Evolutionary conservation across 805 yeast species (phyloP).

Genomic region (Wickerhamiella allomyrinae): DNA sequence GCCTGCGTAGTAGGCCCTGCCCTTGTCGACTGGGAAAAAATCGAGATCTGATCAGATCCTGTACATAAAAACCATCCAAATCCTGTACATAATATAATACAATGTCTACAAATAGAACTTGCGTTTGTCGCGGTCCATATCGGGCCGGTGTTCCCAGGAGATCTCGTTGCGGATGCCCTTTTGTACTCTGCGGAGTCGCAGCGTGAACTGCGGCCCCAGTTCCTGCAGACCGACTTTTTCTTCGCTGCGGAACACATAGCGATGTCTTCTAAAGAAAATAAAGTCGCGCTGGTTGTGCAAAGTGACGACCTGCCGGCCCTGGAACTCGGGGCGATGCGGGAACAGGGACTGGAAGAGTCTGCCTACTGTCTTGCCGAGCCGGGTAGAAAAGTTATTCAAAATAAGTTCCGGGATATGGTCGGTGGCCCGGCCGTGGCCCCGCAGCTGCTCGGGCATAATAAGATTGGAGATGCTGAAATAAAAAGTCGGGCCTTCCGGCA

Average conservation of each 20-base stretch:
- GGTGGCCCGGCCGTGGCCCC: constrained; percentile 85
- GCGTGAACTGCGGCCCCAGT: constrained; percentile 90
- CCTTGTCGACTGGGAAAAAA: not conserved
- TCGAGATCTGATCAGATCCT: not conserved
- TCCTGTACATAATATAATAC: not conserved
- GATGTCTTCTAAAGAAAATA: constrained; percentile 87
- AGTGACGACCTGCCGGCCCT: constrained; percentile 92
- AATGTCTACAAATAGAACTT: constrained; percentile 57
- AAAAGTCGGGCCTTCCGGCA: constrained; percentile 92
- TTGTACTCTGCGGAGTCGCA: constrained; percentile 76
- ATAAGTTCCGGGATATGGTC: constrained; percentile 85
- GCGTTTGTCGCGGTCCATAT: constrained; percentile 92
- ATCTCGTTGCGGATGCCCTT: constrained; percentile 82
- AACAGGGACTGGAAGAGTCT: constrained; percentile 80
- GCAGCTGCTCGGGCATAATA: constrained; percentile 56
- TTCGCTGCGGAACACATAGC: constrained; percentile 79
- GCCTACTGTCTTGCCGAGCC: constrained; percentile 88
- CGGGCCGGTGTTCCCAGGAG: constrained; percentile 93
- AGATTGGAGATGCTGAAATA: constrained; percentile 75
- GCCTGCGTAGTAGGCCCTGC: constrained; percentile 17
- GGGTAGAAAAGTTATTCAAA: constrained; percentile 80
- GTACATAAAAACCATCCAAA: not conserved
- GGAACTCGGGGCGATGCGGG: constrained; percentile 86
- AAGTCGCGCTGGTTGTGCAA: constrained; percentile 93
- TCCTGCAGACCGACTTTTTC: constrained; percentile 92